Evolutionary conservation across 495 filamentous ascomycete species (phyloP), one percentile per base, ranked within the genome.

Genomic region (Aspergillus indologenus): DNA sequence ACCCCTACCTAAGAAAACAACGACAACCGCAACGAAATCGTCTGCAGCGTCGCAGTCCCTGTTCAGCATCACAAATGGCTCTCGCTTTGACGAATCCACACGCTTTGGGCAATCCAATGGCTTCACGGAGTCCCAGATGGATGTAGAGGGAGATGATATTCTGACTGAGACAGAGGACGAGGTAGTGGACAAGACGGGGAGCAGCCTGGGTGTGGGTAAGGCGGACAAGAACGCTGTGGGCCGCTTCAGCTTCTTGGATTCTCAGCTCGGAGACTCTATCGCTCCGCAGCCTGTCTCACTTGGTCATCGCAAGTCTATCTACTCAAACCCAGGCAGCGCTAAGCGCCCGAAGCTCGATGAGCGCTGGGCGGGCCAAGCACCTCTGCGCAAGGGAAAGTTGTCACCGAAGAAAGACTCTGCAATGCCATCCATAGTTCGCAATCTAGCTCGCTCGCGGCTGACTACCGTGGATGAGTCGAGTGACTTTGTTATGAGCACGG

Each of bases 361-460:
- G 46, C 61, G 62, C 47, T 78, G 77, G 77, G 67, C 68, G 6
- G 64, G 53, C 26, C 70, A 70, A 51, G 75, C 77, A 0, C 73
- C 75, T 15, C 9, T 74, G 19, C 66, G 68, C 58, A 79, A 77
- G 34, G 59, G 64, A 23, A 74, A 73, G 47, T 45, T 76, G 8
- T 71, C 75, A 0, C 74, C 77, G 0, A 81, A 80, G 57, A 85
- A 79, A 46, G 66, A 75, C 8, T 79, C 75, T 4, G 75, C 79
- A 31, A 81, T 83, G 64, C 72, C 75, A 22, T 70, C 74, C 3
- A 77, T 82, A n/a, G 66, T 77, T 7, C 76, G 72, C 54, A 74
- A 73, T 52, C 56, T 82, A 17, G 68, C 75, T 2, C 59, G 71
- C 50, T 63, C 66, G 15, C 71, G 67, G 12, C 29, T 67, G 14